A percentile compares a stretch with the other conserved stretches of the same genome.
phyloP scores from a whole-genome alignment of 805 yeast genomes.

The Ogataea trehalophila region DNA sequence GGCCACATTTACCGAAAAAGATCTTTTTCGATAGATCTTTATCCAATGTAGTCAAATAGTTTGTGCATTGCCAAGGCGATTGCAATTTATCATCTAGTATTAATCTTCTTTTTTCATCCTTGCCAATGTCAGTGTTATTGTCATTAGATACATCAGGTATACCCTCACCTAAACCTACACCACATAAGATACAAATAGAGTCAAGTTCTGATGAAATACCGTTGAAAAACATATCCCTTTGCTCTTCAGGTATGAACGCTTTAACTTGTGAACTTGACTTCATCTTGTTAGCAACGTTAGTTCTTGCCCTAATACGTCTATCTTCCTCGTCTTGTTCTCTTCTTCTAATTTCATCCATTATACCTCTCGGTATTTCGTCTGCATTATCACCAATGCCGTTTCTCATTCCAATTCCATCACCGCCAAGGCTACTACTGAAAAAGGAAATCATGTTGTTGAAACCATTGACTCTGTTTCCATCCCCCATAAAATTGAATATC shows the following conservation, averaged over 20 bases:
- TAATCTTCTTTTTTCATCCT: conserved; percentile 22
- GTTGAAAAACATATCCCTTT: conserved; percentile 14
- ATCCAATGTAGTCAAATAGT: conserved; percentile 49
- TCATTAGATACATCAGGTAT: conserved; percentile 40
- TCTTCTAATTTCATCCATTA: conserved; percentile 26
- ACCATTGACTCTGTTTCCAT: no score
- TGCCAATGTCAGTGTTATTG: conserved; percentile 23
- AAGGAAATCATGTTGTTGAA: neutral
- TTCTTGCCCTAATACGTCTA: conserved; percentile 18
- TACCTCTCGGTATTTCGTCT: conserved; percentile 23
- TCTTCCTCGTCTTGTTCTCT: conserved; percentile 28
- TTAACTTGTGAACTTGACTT: conserved; percentile 11
- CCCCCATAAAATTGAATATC: no score
- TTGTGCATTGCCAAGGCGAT: conserved; percentile 64
- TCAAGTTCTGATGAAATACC: conserved; percentile 32
- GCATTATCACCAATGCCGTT: conserved; percentile 1
- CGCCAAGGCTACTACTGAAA: neutral
- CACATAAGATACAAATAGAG: conserved; percentile 64
- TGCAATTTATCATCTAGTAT: conserved; percentile 23
- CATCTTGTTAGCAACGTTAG: conserved; percentile 18
- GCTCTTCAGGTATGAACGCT: conserved; percentile 12
- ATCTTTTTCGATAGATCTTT: conserved; percentile 58
- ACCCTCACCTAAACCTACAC: conserved; percentile 68
- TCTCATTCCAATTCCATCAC: neutral
- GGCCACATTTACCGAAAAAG: conserved; percentile 73